Evolutionary conservation across 2,329 filamentous ascomycete genomes (phyloP).

Genomic region (Colletotrichum magnum): DNA sequence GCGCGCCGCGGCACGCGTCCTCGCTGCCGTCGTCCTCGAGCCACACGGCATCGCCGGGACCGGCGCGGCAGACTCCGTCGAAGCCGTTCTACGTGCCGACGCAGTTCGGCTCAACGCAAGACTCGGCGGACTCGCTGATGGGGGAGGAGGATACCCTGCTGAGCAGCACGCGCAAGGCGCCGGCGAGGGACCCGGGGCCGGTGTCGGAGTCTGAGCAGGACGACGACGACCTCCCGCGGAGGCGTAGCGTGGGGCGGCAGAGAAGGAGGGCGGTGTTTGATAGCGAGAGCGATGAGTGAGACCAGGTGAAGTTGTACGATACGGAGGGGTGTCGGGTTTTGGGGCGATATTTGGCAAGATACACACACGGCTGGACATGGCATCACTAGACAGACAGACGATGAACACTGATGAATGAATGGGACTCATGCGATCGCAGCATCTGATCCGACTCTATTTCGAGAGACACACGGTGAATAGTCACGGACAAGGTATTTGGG

Average conservation of each 20-base stretch:
- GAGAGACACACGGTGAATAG: too few species aligned
- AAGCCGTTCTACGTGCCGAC: conserved; percentile 57
- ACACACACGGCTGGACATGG: neutral
- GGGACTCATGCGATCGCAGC: conserved; percentile 15
- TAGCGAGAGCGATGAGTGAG: conserved; percentile 46
- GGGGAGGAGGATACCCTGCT: conserved; percentile 21
- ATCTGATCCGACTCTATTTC: neutral
- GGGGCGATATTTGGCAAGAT: neutral
- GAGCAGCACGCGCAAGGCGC: conserved; percentile 14
- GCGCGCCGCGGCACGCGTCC: conserved; percentile 50
- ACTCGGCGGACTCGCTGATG: conserved; percentile 48
- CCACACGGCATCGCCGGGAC: conserved; percentile 47
- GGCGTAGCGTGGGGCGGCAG: conserved; percentile 11
- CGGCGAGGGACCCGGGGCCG: neutral
- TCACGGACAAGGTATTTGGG: too few species aligned
- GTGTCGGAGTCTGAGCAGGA: conserved; percentile 31
- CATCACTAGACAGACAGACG: conserved; percentile 1
- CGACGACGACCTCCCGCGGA: conserved; percentile 21
- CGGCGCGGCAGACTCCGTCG: conserved; percentile 42
- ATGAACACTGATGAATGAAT: conserved; percentile 22
- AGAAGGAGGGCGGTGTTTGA: conserved; percentile 38
- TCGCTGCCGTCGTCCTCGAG: conserved; percentile 40
- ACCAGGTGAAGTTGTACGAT: neutral
- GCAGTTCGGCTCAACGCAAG: conserved; percentile 56
- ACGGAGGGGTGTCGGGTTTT: neutral